These are phyloP conservation scores for Hypoxylon sp. DNA, from an alignment of 2,329 filamentous ascomycete species.

Conservation along the genomic window DNA sequence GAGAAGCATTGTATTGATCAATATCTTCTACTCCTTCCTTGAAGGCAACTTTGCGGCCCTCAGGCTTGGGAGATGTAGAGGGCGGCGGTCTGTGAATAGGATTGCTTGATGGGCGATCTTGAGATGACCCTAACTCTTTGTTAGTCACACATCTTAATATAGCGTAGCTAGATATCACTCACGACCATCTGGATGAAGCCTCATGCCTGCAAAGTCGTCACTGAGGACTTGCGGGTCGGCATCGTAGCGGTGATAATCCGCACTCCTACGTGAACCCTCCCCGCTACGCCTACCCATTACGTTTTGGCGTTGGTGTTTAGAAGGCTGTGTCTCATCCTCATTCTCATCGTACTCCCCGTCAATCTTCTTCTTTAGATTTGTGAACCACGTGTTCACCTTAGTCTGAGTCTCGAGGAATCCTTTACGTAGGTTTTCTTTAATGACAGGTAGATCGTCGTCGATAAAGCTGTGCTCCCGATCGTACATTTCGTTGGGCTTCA, in stretches of 20 bases:
- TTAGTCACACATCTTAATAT: conserved; percentile 64
- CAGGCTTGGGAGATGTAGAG: conserved; percentile 66
- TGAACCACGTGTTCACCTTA: conserved; percentile 94
- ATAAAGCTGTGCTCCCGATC: conserved; percentile 90
- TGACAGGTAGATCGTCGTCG: conserved; percentile 94
- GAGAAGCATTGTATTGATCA: conserved; percentile 78
- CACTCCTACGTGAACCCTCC: conserved; percentile 78
- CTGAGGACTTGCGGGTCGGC: conserved; percentile 91
- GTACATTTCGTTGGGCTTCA: conserved; percentile 70
- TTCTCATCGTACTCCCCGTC: conserved; percentile 88
- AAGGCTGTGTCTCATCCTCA: conserved; percentile 66
- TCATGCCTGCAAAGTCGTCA: conserved; percentile 87
- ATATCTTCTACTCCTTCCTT: conserved; percentile 82
- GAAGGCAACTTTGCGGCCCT: conserved; percentile 70
- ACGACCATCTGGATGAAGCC: conserved; percentile 75
- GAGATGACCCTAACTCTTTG: conserved; percentile 54
- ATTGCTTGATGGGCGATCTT: conserved; percentile 71
- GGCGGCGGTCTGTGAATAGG: conserved; percentile 78
- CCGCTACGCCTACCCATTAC: conserved; percentile 65
- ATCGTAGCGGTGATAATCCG: conserved; percentile 93
- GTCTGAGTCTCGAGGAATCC: conserved; percentile 95
- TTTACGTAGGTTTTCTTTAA: conserved; percentile 92
- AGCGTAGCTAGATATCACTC: conserved; percentile 54
- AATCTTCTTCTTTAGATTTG: conserved; percentile 90
- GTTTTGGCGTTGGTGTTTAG: conserved; percentile 51